These are phyloP conservation scores for Corynespora cassiicola DNA, from an alignment of 2,329 filamentous ascomycete species.

Conservation along the genomic window DNA sequence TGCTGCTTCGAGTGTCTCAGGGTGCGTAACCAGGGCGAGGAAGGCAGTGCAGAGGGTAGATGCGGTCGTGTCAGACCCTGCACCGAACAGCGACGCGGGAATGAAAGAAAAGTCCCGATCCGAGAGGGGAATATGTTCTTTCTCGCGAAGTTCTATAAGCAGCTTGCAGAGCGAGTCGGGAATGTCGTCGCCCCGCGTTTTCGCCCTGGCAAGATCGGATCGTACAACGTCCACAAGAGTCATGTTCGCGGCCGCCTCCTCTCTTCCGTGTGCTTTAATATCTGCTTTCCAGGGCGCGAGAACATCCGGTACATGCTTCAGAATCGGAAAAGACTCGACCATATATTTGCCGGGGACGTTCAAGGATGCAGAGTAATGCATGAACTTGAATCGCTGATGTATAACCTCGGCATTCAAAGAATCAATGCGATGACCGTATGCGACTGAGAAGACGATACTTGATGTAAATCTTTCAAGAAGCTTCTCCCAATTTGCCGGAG, in stretches of 20 bases:
- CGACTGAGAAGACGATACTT: conserved; percentile 58
- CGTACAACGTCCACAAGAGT: conserved; percentile 50
- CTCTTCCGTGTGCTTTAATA: conserved; percentile 45
- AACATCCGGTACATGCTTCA: conserved; percentile 52
- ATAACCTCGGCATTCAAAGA: conserved; percentile 56
- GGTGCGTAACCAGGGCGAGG: conserved; percentile 56
- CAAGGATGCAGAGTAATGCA: conserved; percentile 56
- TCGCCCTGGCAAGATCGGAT: conserved; percentile 45
- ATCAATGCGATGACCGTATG: conserved; percentile 60
- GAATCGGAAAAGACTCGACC: conserved; percentile 54
- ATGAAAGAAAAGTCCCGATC: conserved; percentile 53
- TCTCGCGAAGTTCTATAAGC: conserved; percentile 49
- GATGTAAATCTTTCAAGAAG: conserved; percentile 57
- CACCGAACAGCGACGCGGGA: conserved; percentile 54
- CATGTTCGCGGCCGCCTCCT: conserved; percentile 51
- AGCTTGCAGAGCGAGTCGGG: conserved; percentile 54
- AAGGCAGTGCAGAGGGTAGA: conserved; percentile 58
- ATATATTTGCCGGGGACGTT: conserved; percentile 56
- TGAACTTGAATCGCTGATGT: conserved; percentile 54
- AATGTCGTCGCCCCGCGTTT: conserved; percentile 38
- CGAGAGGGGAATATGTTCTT: conserved; percentile 48
- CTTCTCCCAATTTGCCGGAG: conserved; percentile 52
- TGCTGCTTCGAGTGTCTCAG: conserved; percentile 50
- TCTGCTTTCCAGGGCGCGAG: conserved; percentile 58
- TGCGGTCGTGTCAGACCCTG: conserved; percentile 59